Base-by-base conservation (phyloP, 1,284 basidiomycete species). In the Moniliella sp. region DNA sequence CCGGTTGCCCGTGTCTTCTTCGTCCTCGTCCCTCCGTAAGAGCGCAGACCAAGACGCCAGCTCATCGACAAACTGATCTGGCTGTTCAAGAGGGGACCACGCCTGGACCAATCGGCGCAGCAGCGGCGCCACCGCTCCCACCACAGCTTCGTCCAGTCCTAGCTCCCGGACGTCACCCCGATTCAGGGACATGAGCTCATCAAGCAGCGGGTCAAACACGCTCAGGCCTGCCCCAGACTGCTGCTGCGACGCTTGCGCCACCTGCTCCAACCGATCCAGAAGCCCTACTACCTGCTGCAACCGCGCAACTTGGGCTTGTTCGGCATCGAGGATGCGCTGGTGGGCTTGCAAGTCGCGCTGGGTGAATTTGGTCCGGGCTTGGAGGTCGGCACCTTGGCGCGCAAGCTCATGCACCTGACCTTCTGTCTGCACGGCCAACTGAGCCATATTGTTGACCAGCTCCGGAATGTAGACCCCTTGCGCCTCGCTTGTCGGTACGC, bases 381-480 rank as follows among this genome's bases (percentile, higher is more conserved):
- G 72, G 1, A 93, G 67, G 5, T 72, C 69, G 41, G 76, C 77
- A 1, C 79, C 91, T 65, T 99, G 86, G 14, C 75, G 70, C 1
- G 83, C 83, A 12, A 97, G 70, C 9, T 78, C 78, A 30, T 80
- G 74, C 1, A 99, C 69, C 36, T 30, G 18, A 84, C 78, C 15
- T 69, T 72, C 43, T 78, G 78, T 43, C 79, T 75, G 1, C 73
- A 68, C 28, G 84, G 78, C 2, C 74, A 69, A 27, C 97, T 80
- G 27, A 94, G 69, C 4, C 15, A 97, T 63, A 58, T 99, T 99
- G 58, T 97, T 86, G 19, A 84, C 73, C 12, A 99, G 73, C 66
- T 99, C 91, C 0, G 88, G 86, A 42, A 97, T 72, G 39, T 78
- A 18, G 4, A 11, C 18, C 75, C 27, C 74, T 79, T 1, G 74